phyloP scores from a whole-genome alignment of 192 early-diverging fungal genomes.

The Backusella luteola region DNA sequence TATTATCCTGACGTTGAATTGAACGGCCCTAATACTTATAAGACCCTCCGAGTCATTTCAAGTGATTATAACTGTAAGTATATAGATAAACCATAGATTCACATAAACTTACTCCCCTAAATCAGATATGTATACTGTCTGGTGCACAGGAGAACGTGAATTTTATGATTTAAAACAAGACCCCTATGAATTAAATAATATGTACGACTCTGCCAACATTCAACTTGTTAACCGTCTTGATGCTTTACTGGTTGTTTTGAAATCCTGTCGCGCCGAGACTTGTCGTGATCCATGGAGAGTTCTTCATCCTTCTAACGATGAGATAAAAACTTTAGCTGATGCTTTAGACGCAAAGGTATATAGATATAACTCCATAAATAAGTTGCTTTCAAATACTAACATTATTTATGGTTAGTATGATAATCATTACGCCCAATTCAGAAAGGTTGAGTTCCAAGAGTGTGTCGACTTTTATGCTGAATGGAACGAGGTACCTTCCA shows the following conservation, averaged over 20 bases:
- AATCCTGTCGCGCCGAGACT: constrained; percentile 48
- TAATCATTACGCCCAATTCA: constrained; percentile 42
- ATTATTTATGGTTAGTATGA: constrained; percentile 33
- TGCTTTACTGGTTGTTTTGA: constrained; percentile 49
- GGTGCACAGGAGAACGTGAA: constrained; percentile 59
- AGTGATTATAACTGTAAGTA: constrained; percentile 42
- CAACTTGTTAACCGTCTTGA: constrained; percentile 54
- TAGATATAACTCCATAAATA: neutral
- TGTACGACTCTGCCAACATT: constrained; percentile 37
- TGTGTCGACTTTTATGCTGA: constrained; percentile 14
- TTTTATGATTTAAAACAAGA: constrained; percentile 54
- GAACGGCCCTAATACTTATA: constrained; percentile 47
- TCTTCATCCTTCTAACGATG: constrained; percentile 38
- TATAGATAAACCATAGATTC: too few relatives aligned
- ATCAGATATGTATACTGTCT: constrained; percentile 48
- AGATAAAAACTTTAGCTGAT: constrained; percentile 16
- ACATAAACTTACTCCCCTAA: neutral
- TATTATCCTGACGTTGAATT: constrained; percentile 24
- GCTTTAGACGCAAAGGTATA: constrained; percentile 13
- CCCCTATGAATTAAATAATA: constrained; percentile 57
- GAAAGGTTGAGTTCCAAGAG: constrained; percentile 38
- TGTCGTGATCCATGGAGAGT: constrained; percentile 60
- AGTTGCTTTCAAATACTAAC: neutral
- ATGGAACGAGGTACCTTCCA: constrained; percentile 19
- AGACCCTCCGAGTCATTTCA: constrained; percentile 52